A percentile compares a stretch with the other conserved stretches of the same genome.
Conservation (phyloP, 495 filamentous ascomycete genomes). For the Wilcoxina mikolae region DNA sequence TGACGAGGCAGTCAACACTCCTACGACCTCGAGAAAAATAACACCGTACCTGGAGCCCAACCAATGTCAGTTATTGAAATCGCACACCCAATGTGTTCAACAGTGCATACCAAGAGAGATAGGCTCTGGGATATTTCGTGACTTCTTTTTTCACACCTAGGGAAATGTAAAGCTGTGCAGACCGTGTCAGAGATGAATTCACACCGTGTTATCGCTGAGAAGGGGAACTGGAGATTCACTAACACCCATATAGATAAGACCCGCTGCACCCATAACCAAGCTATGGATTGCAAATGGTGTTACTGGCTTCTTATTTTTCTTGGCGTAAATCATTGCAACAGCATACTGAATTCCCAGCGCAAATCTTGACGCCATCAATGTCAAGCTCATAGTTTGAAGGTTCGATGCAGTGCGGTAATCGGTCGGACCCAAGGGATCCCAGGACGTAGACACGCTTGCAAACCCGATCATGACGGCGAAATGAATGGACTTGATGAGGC, state of each 20-base stretch:
- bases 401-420: constrained; percentile 34
- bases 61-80: too few species aligned
- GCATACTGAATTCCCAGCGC: constrained; percentile 45
- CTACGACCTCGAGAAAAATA: constrained; percentile 39
- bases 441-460: constrained; percentile 39
- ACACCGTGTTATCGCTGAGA: too few species aligned
- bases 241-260: constrained; percentile 39
- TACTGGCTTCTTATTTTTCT: constrained; percentile 29
- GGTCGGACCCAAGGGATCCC: constrained; percentile 29
- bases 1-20: constrained; percentile 43
- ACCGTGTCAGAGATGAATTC: too few species aligned
- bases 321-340: constrained; percentile 35
- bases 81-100: too few species aligned
- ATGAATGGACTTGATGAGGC: constrained; percentile 47
- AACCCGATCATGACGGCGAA: constrained; percentile 51
- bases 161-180: too few species aligned
- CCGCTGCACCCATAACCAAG: constrained; percentile 32
- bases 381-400: constrained; percentile 38
- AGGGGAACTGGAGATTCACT: too few species aligned
- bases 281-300: constrained; percentile 32
- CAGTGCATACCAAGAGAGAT: too few species aligned
- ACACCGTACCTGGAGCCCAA: constrained; percentile 48
- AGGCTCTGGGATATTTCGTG: too few species aligned
- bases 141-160: too few species aligned
- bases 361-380: constrained; percentile 47